Evolutionary conservation across 176 grass and related monocot species (phyloP), one percentile per base, ranked within the genome.

Genomic region (Sorghum bicolor): DNA sequence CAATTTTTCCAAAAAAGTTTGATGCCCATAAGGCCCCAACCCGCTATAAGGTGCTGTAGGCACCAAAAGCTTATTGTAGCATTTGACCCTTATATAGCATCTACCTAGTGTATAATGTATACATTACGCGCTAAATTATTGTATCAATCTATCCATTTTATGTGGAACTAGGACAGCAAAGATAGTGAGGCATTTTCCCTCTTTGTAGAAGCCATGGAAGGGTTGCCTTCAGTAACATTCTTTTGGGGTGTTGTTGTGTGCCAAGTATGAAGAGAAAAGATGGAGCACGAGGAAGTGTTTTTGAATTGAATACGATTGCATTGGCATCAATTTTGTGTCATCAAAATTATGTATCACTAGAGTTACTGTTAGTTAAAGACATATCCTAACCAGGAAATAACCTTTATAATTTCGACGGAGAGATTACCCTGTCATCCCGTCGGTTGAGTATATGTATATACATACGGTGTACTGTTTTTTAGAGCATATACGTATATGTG

Each of bases 21-120:
- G 50, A 20, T 22, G 50, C 48, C 48, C 48, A 19, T 17, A 53
- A 53, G 48, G 48, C 48, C 48, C 48, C 17, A 3, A 32, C 34
- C 17, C 26, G 20, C 10, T 72, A 85, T 71, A 30, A 31, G 64
- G 40, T 72, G 77, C 30, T 81, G 76, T 72, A 71, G 72, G 72
- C 72, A 80, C 44, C 43, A 80, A 50, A 31, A 22, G 13, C 4
- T 53, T 53, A 33, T 53, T 55, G 44, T 34, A 67, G 48, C 41
- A 67, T 34, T 34, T 52, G 10, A 33, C n/a, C 32, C 22, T 38
- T 25, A 80, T 67, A 33, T 74, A 74, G 43, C 25, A 31, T 29
- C 28, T 52, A 52, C 1, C 44, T 15, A 15, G 30, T 74, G 72
- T 74, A 53, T 74, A 74, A 74, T 33, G 29, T 52, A 52, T 74